Percentiles rank a stretch among this genome's conserved stretches.
Evolutionary conservation across 441 rosid genomes (phyloP).

Genomic region (Metrosideros polymorpha): DNA sequence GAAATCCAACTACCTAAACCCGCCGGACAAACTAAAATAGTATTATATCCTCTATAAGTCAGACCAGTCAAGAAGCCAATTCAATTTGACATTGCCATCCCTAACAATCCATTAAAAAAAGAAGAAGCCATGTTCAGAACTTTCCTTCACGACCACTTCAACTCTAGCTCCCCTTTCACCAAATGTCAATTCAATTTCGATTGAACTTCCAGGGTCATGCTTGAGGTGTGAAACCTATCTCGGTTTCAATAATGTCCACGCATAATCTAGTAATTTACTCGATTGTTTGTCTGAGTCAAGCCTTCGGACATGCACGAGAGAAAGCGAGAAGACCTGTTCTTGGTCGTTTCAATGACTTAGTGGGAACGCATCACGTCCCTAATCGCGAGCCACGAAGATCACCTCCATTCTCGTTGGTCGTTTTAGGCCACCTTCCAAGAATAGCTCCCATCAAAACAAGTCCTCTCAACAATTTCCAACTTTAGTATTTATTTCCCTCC

Average conservation of each 20-base stretch:
- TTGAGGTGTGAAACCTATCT: neutral
- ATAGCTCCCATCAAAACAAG: neutral
- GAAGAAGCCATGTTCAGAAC: neutral
- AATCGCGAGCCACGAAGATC: neutral
- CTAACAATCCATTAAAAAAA: neutral
- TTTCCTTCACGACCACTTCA: neutral
- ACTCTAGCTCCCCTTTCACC: neutral
- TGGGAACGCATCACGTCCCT: neutral
- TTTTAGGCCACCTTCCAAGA: neutral
- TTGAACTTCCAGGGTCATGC: neutral
- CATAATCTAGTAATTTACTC: neutral
- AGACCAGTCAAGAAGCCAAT: neutral
- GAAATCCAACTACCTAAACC: neutral
- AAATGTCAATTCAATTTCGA: neutral
- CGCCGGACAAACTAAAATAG: neutral
- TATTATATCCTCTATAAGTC: neutral
- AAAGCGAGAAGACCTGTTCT: neutral
- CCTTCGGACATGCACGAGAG: neutral
- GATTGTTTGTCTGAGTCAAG: neutral
- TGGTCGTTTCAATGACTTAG: neutral
- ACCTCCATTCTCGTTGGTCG: neutral
- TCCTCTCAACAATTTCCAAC: neutral
- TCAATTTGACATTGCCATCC: neutral
- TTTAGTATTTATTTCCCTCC: neutral
- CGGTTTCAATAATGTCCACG: neutral